phyloP scores from a whole-genome alignment of 1,284 basidiomycete genomes.

The Rhodotorula glutinis region DNA sequence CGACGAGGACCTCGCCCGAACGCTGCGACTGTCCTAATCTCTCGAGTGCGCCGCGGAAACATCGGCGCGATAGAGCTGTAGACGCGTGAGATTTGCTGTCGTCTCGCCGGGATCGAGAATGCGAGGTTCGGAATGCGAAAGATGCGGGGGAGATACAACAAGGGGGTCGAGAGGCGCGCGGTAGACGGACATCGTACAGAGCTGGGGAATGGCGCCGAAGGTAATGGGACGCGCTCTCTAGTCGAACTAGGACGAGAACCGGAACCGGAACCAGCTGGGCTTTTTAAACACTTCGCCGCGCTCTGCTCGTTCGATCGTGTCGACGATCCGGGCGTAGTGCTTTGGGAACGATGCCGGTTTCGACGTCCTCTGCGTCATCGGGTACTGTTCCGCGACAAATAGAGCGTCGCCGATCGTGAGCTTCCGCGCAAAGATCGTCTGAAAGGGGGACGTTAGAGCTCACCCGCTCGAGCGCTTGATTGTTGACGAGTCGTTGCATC shows the following conservation, averaged over 20 bases:
- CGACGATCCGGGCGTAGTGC: constrained; percentile 34
- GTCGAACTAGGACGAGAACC: constrained; percentile 9
- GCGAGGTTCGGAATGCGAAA: too few relatives aligned
- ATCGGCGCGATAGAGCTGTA: too few relatives aligned
- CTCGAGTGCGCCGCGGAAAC: too few relatives aligned
- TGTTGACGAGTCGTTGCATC: constrained; percentile 15
- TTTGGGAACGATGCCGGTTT: constrained; percentile 37
- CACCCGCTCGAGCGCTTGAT: constrained; percentile 26
- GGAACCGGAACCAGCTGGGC: constrained; percentile 1
- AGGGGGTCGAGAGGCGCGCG: too few relatives aligned
- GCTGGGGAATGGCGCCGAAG: too few relatives aligned
- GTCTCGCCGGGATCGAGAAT: too few relatives aligned
- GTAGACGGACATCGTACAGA: too few relatives aligned
- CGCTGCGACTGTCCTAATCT: too few relatives aligned
- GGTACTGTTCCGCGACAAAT: constrained; percentile 14
- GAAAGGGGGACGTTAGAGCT: background rate
- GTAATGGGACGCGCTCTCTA: too few relatives aligned
- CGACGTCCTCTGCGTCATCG: constrained; percentile 25
- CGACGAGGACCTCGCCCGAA: too few relatives aligned
- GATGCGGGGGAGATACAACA: too few relatives aligned
- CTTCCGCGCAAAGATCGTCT: background rate
- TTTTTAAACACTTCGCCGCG: constrained; percentile 32
- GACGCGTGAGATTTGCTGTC: too few relatives aligned
- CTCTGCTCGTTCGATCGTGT: constrained; percentile 16
- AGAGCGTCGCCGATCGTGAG: background rate